Percentiles rank a stretch among this genome's conserved stretches.
These are phyloP conservation scores for Craspedostauros australis DNA, from an alignment of 108 stramenopile species.

Conservation along the genomic window DNA sequence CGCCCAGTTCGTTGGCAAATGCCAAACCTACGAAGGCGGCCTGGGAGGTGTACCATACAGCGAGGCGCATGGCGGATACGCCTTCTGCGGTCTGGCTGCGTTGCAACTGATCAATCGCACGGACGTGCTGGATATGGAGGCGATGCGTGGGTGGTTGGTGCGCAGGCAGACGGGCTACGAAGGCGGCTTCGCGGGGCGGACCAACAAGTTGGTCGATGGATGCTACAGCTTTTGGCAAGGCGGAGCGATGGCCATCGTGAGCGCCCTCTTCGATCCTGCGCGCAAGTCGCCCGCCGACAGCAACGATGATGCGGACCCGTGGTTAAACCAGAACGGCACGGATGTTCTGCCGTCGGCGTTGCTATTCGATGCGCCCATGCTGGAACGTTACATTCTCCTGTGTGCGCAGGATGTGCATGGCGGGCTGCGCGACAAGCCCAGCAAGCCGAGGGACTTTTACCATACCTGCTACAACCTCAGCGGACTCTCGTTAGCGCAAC, in stretches of 20 bases:
- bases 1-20: conserved; percentile 47
- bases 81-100: conserved; percentile 89
- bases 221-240: conserved; percentile 99
- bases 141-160: conserved; percentile 77
- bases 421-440: conserved; percentile 91
- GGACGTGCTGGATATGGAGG: conserved; percentile 43
- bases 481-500: conserved; percentile 89
- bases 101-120: conserved; percentile 17
- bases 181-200: conserved; percentile 94
- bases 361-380: conserved; percentile 58
- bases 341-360: conserved; percentile 11
- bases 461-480: conserved; percentile 97
- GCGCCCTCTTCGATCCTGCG: not conserved
- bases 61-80: conserved; percentile 99
- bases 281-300: not conserved
- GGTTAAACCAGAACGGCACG: conserved; percentile 4
- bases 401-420: conserved; percentile 97
- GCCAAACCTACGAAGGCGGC: conserved; percentile 99
- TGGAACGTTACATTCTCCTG: conserved; percentile 93
- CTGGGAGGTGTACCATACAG: conserved; percentile 89
- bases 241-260: conserved; percentile 30
- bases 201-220: conserved; percentile 98
- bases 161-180: conserved; percentile 85
- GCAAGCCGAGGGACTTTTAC: conserved; percentile 92
- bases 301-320: conserved; percentile 13